Evolutionary conservation across 2,329 filamentous ascomycete species (phyloP).

Genomic region (Knufia petricola): DNA sequence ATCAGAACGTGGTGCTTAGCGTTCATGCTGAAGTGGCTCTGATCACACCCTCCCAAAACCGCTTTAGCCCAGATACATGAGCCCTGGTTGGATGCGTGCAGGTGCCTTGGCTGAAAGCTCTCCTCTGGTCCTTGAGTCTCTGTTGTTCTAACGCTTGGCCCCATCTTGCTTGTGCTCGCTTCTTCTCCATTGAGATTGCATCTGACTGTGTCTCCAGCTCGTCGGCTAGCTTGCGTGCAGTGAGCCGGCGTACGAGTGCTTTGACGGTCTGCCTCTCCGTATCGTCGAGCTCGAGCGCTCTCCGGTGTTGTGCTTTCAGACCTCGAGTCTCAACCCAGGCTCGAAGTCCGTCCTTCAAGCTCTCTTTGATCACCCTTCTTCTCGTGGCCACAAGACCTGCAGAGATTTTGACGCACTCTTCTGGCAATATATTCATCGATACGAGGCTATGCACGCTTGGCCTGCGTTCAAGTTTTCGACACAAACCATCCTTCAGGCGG

Average conservation of each 20-base stretch:
- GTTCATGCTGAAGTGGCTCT: constrained; percentile 20
- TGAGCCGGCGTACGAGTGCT: constrained; percentile 18
- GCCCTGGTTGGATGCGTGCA: constrained; percentile 28
- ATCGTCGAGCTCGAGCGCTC: constrained; percentile 29
- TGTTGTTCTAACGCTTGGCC: constrained; percentile 18
- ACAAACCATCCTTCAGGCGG: constrained; percentile 18
- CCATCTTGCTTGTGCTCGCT: constrained; percentile 17
- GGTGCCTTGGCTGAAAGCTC: constrained; percentile 7
- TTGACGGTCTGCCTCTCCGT: constrained; percentile 21
- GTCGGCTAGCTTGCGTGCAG: constrained; percentile 14
- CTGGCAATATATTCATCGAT: constrained; percentile 23
- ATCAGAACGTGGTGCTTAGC: background rate
- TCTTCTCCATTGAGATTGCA: constrained; percentile 15
- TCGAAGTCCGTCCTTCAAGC: constrained; percentile 56
- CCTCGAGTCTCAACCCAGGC: constrained; percentile 49
- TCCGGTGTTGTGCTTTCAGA: constrained; percentile 27
- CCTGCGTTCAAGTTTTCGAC: constrained; percentile 23
- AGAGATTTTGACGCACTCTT: constrained; percentile 37
- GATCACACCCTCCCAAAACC: constrained; percentile 57
- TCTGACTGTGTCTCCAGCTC: constrained; percentile 14
- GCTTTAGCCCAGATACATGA: constrained; percentile 50
- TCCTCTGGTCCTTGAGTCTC: constrained; percentile 16
- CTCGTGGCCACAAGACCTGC: constrained; percentile 54
- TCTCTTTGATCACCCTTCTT: constrained; percentile 55
- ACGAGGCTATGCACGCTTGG: constrained; percentile 27